A percentile compares a stretch with the other conserved stretches of the same genome.
Evolutionary conservation across 208 protist genomes (phyloP).

Genomic region (Leishmania guyanensis): DNA sequence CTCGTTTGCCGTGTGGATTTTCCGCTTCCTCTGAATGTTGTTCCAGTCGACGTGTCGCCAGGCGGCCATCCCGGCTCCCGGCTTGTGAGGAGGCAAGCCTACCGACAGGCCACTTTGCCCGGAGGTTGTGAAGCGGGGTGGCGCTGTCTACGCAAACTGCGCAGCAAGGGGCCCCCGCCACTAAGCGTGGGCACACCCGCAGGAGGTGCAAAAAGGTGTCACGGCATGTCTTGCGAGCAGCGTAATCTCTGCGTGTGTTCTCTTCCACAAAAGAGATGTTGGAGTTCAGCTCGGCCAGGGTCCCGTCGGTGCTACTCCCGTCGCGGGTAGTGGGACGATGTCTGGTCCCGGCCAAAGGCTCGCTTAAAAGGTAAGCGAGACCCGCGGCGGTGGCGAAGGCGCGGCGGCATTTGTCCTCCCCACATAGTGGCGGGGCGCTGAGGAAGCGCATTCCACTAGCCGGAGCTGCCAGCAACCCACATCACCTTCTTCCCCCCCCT

Average conservation of each 20-base stretch:
- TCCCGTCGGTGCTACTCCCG: background rate
- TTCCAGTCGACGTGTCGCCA: background rate
- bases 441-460: background rate
- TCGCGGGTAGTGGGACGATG: background rate
- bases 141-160: background rate
- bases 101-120: background rate
- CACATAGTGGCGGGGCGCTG: background rate
- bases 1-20: background rate
- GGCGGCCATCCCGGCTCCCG: background rate
- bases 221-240: background rate
- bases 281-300: background rate
- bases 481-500: background rate
- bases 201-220: background rate
- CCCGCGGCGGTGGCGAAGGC: background rate
- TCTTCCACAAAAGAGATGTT: background rate
- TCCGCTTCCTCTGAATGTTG: background rate
- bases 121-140: background rate
- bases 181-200: background rate
- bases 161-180: background rate
- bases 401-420: background rate
- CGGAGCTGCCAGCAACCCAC: background rate
- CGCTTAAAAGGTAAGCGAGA: background rate
- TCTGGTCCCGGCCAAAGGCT: background rate
- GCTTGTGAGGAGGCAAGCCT: background rate
- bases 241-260: background rate